Evolutionary conservation across 371 early-diverging fungal genomes (phyloP).

Genomic region (Thermomucor indicae-seudaticae): DNA sequence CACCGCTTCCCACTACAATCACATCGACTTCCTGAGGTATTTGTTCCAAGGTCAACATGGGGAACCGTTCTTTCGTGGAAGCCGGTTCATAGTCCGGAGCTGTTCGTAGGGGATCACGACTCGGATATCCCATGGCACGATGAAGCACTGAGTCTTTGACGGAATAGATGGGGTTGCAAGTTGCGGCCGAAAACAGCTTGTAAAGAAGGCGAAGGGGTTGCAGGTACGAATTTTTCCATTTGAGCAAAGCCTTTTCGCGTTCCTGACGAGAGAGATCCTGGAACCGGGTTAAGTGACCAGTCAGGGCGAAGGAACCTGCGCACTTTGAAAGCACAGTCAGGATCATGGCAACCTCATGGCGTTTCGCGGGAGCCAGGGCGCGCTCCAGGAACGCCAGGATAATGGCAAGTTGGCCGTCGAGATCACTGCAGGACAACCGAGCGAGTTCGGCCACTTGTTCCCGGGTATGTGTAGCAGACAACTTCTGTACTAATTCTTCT

Average conservation of each 20-base stretch:
- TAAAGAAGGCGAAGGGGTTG: conserved; percentile 40
- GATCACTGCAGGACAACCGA: neutral
- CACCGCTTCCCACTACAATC: conserved; percentile 73
- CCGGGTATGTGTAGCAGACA: conserved; percentile 2
- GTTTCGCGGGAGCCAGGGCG: conserved; percentile 32
- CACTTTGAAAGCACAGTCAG: conserved; percentile 30
- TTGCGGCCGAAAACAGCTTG: conserved; percentile 24
- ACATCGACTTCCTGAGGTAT: conserved; percentile 50
- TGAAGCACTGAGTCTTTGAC: conserved; percentile 6
- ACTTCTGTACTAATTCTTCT: conserved; percentile 18
- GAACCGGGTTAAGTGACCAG: conserved; percentile 49
- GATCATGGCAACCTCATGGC: conserved; percentile 20
- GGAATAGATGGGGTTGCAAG: conserved; percentile 22
- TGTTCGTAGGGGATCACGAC: conserved; percentile 11
- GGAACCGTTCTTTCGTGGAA: conserved; percentile 14
- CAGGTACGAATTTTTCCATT: conserved; percentile 47
- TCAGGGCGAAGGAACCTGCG: conserved; percentile 53
- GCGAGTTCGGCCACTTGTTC: conserved; percentile 7
- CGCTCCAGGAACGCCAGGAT: conserved; percentile 20
- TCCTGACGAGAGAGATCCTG: conserved; percentile 41
- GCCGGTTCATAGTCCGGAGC: conserved; percentile 13
- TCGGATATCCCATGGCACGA: conserved; percentile 41
- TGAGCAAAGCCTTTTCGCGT: conserved; percentile 39
- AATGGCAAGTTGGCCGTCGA: conserved; percentile 11
- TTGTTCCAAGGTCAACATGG: conserved; percentile 16